Conservation (phyloP, 495 filamentous ascomycete species). For the Sordaria brevicollis region DNA sequence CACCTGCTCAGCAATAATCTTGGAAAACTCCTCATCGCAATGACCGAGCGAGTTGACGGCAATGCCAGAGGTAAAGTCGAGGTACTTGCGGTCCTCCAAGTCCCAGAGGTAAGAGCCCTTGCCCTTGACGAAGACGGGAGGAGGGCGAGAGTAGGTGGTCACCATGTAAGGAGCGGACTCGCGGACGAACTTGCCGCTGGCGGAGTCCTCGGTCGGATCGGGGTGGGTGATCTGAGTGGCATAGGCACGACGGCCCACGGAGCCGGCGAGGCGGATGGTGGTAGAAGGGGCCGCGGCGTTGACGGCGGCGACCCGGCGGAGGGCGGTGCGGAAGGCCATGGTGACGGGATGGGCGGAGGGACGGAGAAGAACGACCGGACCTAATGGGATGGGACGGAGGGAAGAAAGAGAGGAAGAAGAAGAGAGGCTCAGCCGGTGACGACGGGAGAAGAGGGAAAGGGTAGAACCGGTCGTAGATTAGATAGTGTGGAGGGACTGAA, state of each 20-base stretch:
- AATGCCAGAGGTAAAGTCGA: conserved; percentile 93
- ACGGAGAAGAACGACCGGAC: neutral
- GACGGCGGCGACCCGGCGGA: conserved; percentile 16
- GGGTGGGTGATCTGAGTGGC: conserved; percentile 42
- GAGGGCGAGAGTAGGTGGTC: conserved; percentile 85
- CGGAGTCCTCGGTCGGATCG: conserved; percentile 70
- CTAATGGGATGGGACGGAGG: neutral
- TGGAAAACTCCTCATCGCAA: conserved; percentile 59
- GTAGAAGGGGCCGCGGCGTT: conserved; percentile 6
- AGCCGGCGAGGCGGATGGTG: conserved; percentile 14
- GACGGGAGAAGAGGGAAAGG: no score
- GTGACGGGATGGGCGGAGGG: neutral
- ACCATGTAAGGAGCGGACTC: conserved; percentile 81
- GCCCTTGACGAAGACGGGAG: conserved; percentile 79
- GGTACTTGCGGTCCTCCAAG: conserved; percentile 74
- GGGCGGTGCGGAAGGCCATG: conserved; percentile 21
- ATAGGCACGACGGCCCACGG: conserved; percentile 8
- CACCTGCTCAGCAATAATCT: conserved; percentile 65
- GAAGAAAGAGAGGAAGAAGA: neutral
- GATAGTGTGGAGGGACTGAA: neutral
- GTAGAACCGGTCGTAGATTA: neutral
- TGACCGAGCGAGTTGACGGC: conserved; percentile 92
- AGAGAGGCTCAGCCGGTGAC: neutral
- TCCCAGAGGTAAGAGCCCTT: conserved; percentile 83
- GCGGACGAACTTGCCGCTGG: conserved; percentile 60